Evolutionary conservation across 176 grass and related monocot species (phyloP), one percentile per base, ranked within the genome.

Genomic region (Carex littledalei): DNA sequence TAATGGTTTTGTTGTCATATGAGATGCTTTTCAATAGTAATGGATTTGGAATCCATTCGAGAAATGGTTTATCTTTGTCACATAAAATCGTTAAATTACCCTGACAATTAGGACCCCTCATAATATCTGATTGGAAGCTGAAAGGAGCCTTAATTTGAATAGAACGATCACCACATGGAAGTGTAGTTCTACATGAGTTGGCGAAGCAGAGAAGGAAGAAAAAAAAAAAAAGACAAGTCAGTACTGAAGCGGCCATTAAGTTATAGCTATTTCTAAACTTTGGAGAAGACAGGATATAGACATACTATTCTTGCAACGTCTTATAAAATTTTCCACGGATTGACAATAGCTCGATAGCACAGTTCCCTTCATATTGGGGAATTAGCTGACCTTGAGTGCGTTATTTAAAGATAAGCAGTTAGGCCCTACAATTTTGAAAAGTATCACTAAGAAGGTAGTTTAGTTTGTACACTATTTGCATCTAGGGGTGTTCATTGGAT

Each of bases 101-200:
- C 47, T 0, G 2, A 55, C 47, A 54, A 26, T 2, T 1, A 77
- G 4, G 47, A 47, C 16, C 13, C 14, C 0, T 54, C 7, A 5
- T 8, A 15, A 26, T 55, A 12, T 76, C 3, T 8, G 72, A 24
- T 82, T 67, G 18, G 37, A 32, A 5, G 39, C 11, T 26, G 61
- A 82, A 67, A 82, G 80, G 80, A 53, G 61, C 18, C 2, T 12
- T 49, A 49, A 82, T 67, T 67, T 53, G 39, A 67, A 82, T 82
- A 26, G 61, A 82, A 21, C 0, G 1, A 13, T 43, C 32, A 45
- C 37, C 37, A 39, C 78, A 81, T 22, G 32, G 17, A 63, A 63
- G 56, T 63, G n/a, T 8, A 0, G 1, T 1, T 9, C 3, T 2
- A 20, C 58, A 82, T 21, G 58, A 29, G 12, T 15, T 49, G 5